phyloP scores from a whole-genome alignment of 2,329 filamentous ascomycete species.

The Talaromyces sp. region DNA sequence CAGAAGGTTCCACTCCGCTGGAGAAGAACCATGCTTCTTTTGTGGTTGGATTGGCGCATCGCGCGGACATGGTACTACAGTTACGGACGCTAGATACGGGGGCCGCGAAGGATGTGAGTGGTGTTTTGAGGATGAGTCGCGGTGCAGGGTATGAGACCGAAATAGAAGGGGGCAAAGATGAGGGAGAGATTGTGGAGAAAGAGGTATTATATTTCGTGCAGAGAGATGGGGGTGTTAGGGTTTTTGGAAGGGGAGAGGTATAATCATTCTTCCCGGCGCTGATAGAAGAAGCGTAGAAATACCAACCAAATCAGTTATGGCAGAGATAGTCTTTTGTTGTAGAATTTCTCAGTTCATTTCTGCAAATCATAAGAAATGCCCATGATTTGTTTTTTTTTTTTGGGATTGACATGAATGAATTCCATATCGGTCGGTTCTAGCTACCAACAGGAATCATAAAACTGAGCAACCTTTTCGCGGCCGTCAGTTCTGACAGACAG shows the following conservation, averaged over 20 bases:
- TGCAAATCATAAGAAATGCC: background rate
- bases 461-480: conserved; percentile 12
- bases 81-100: conserved; percentile 79
- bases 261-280: conserved; percentile 4
- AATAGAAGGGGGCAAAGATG: conserved; percentile 15
- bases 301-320: background rate
- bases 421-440: conserved; percentile 5
- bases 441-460: conserved; percentile 15
- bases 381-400: conserved; percentile 4
- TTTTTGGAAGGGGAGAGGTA: conserved; percentile 77
- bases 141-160: conserved; percentile 44
- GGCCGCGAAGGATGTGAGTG: conserved; percentile 84
- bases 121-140: conserved; percentile 72
- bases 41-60: conserved; percentile 68
- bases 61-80: conserved; percentile 67
- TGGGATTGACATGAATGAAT: conserved; percentile 15
- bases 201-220: conserved; percentile 80
- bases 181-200: conserved; percentile 48
- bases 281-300: background rate
- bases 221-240: conserved; percentile 72
- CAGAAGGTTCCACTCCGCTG: conserved; percentile 48
- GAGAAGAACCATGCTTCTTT: conserved; percentile 71
- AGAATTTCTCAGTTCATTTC: conserved; percentile 14
- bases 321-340: background rate
- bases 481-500: conserved; percentile 1